phyloP scores from a whole-genome alignment of 1,284 basidiomycete genomes.

The Cutaneotrichosporon mucoides region DNA sequence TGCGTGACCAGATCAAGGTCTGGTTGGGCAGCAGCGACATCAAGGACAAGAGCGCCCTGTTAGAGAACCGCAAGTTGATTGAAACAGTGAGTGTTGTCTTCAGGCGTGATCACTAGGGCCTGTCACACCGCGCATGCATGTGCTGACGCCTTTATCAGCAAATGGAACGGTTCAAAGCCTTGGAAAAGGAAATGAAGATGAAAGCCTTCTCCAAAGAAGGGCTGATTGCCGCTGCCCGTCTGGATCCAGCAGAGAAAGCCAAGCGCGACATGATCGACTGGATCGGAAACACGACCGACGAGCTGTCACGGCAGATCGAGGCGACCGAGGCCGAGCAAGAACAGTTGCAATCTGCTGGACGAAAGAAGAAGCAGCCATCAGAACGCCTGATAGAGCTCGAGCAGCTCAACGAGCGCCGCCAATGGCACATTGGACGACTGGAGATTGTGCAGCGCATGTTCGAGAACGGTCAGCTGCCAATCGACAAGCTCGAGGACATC shows the following conservation, averaged over 20 bases:
- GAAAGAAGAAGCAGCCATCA: constrained; percentile 65
- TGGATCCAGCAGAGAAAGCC: constrained; percentile 96
- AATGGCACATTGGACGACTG: constrained; percentile 90
- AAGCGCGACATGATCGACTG: constrained; percentile 86
- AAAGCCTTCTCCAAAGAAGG: constrained; percentile 99
- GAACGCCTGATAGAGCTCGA: constrained; percentile 78
- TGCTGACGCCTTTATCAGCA: constrained; percentile 60
- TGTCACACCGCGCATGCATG: not conserved
- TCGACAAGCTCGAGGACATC: constrained; percentile 74
- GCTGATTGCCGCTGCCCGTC: constrained; percentile 84
- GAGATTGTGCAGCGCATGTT: constrained; percentile 90
- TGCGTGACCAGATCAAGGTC: constrained; percentile 98
- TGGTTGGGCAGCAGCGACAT: constrained; percentile 99
- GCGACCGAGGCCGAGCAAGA: constrained; percentile 94
- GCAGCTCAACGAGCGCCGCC: constrained; percentile 82
- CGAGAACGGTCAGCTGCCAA: constrained; percentile 84
- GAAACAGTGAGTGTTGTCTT: constrained; percentile 73
- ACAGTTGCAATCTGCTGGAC: constrained; percentile 59
- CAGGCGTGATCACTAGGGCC: no score
- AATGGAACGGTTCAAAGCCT: constrained; percentile 99
- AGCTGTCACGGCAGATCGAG: constrained; percentile 89
- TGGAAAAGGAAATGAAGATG: constrained; percentile 99
- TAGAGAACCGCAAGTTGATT: constrained; percentile 93
- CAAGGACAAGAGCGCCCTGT: constrained; percentile 92
- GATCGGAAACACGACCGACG: constrained; percentile 83